Percentiles rank a stretch among this genome's conserved stretches.
Evolutionary conservation across 345 rosid species (phyloP).

Genomic region (Anastatica hierochuntica): DNA sequence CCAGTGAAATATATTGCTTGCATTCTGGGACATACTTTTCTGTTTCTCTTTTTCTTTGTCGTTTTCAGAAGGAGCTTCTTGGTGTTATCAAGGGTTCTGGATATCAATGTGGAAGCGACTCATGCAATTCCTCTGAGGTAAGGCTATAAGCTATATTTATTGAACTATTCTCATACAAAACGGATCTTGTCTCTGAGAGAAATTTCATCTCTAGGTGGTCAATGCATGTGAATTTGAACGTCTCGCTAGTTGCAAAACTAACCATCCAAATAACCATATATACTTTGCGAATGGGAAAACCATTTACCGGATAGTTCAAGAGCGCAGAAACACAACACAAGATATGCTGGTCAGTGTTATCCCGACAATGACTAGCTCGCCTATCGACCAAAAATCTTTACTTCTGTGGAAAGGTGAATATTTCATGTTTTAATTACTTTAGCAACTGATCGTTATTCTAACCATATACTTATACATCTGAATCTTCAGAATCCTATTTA

Average conservation of each 20-base stretch:
- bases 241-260: conserved; percentile 70
- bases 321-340: conserved; percentile 57
- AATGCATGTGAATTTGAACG: conserved; percentile 73
- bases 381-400: conserved; percentile 62
- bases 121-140: conserved; percentile 59
- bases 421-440: background rate
- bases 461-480: background rate
- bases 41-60: background rate
- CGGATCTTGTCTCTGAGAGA: background rate
- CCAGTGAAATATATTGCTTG: conserved; percentile 59
- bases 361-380: conserved; percentile 62
- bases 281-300: conserved; percentile 80
- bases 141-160: conserved; percentile 8
- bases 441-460: background rate
- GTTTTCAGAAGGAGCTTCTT: conserved; percentile 40
- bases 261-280: conserved; percentile 80
- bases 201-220: conserved; percentile 34
- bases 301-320: conserved; percentile 76
- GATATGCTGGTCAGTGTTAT: conserved; percentile 51
- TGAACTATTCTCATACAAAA: background rate
- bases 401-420: conserved; percentile 60
- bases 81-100: conserved; percentile 69
- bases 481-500: conserved; percentile 49
- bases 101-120: conserved; percentile 63
- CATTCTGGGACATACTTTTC: background rate